Evolutionary conservation across 192 early-diverging fungal genomes (phyloP).

Genomic region (Rhizophagus prolifer): DNA sequence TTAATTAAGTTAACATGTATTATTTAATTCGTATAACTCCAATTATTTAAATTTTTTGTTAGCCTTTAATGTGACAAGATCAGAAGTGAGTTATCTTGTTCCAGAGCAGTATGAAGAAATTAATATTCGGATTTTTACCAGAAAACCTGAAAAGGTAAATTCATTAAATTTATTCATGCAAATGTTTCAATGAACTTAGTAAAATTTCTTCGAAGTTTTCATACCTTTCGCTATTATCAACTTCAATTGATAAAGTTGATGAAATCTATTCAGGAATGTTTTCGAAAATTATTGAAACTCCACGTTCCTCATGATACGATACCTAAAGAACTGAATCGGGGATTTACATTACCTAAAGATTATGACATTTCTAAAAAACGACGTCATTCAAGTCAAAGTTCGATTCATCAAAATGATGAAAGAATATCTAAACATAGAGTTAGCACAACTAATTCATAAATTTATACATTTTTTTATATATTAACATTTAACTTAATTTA

Average conservation of each 20-base stretch:
- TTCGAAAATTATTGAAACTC: not conserved
- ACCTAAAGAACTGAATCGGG: not conserved
- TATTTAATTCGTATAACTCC: not conserved
- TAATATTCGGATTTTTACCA: slow-evolving; percentile 63
- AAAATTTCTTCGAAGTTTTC: too few species aligned
- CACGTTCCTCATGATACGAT: not conserved
- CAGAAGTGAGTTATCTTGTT: slow-evolving; percentile 70
- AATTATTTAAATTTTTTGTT: slow-evolving; percentile 11
- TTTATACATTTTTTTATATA: too few species aligned
- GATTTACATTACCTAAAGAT: not conserved
- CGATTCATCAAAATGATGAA: too few species aligned
- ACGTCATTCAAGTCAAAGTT: too few species aligned
- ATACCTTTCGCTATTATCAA: too few species aligned
- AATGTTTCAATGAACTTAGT: too few species aligned
- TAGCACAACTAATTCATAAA: too few species aligned
- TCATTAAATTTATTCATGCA: not conserved
- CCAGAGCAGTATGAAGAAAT: slow-evolving; percentile 71
- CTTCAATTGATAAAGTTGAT: too few species aligned
- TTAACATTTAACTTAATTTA: too few species aligned
- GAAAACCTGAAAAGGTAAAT: slow-evolving; percentile 52
- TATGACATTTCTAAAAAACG: not conserved
- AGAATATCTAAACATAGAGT: too few species aligned
- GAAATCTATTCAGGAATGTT: not conserved
- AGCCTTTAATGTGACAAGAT: slow-evolving; percentile 65
- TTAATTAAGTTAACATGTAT: not conserved